Base-by-base conservation (phyloP, 2,329 filamentous ascomycete species). In the Neonectria sp. region DNA sequence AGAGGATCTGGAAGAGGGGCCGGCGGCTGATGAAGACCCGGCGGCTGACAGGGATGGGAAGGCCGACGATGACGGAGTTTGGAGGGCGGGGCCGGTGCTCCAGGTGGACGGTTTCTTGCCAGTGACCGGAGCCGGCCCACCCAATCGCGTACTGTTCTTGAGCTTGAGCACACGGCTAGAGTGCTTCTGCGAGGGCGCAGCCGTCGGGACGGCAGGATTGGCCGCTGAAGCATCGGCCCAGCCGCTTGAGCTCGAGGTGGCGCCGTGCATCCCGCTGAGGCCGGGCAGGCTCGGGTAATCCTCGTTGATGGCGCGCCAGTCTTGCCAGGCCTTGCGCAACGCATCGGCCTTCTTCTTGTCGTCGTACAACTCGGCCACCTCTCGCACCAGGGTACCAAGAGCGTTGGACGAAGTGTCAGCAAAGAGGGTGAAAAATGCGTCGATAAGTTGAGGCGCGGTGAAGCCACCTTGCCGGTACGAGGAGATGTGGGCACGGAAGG, bases 271-370 rank as follows among this genome's bases (percentile, higher is more conserved):
- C 57, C 92, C 92, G 61, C 89, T 88, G 1, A 93, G 87, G 0
- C 92, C 92, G 1, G 95, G 95, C 1, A 98, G 85, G 2, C 93
- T 94, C 0, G 95, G 95, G 73, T 98, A 98, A 79, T 98, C 95
- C 80, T 98, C 95, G 72, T 97, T 97, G 82, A 97, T 96, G 43
- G 95, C 95, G 53, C 94, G 93, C 94, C 95, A 98, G 81, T 97
- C 93, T 73, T 94, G 94, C 95, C 95, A 98, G 1, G 95, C 94
- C 75, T 92, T 92, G 29, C 95, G 88, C 3, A 99, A 83, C 1
- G 85, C 86, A 59, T 92, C 91, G 1, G 90, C 90, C 78, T 97
- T 97, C 21, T 80, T 78, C 56, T 92, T 87, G 73, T 97, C 92
- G 73, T 99, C 95, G 74, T 96, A 98, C 12, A 99, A 90, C 59